Percentiles rank a stretch among this genome's conserved stretches.
Conservation (phyloP, 371 early-diverging fungal genomes). For the Mycotypha africana region DNA sequence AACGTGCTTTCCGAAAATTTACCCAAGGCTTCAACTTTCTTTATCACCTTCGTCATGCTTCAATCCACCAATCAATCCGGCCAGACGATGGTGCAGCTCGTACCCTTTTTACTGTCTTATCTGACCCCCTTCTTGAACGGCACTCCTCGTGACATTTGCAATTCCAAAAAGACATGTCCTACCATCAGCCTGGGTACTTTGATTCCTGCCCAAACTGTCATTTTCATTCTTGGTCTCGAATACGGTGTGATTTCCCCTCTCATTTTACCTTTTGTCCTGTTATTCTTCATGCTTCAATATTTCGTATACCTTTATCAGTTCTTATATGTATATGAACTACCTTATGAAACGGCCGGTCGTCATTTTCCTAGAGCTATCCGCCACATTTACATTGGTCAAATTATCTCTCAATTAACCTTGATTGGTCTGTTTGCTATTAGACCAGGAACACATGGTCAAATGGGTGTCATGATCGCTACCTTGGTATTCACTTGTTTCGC, state of each 20-base stretch:
- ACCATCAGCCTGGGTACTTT: constrained; percentile 43
- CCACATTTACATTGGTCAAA: constrained; percentile 66
- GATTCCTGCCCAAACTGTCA: constrained; percentile 61
- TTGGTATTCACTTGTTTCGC: constrained; percentile 45
- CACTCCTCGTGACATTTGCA: constrained; percentile 70
- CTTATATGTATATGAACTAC: constrained; percentile 65
- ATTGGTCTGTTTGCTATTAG: constrained; percentile 65
- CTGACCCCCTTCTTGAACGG: constrained; percentile 60
- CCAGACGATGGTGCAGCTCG: constrained; percentile 62
- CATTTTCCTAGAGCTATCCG: constrained; percentile 64
- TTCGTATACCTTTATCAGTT: constrained; percentile 79
- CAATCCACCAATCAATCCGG: constrained; percentile 62
- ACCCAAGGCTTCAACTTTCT: constrained; percentile 75
- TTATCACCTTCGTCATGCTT: constrained; percentile 78
- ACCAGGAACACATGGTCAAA: constrained; percentile 35
- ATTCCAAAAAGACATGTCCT: constrained; percentile 39
- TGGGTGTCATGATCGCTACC: constrained; percentile 48
- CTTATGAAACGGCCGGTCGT: constrained; percentile 62
- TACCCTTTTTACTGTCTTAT: constrained; percentile 58
- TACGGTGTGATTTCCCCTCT: constrained; percentile 81
- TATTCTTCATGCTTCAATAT: constrained; percentile 71
- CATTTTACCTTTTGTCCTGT: constrained; percentile 67
- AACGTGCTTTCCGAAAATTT: constrained; percentile 48
- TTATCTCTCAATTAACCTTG: constrained; percentile 64
- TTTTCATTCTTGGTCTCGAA: constrained; percentile 60